Base-by-base conservation (phyloP, 2,329 filamentous ascomycete genomes). In the Alternaria hordeiaustralica region DNA sequence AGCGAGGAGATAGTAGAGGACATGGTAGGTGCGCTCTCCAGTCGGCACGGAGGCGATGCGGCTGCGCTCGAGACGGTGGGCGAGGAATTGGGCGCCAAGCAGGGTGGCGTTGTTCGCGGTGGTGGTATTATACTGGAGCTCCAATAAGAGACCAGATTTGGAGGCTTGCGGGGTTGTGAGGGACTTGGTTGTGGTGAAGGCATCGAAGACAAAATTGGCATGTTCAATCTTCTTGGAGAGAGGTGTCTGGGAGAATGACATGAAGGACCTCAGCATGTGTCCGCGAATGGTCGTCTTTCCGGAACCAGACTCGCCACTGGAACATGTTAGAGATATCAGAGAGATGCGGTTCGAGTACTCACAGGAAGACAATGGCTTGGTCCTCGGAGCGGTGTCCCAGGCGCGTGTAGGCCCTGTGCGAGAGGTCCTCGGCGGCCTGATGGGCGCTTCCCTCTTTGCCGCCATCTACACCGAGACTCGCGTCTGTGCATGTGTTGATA, bases 231-330 rank as follows among this genome's bases (percentile, higher is more conserved):
- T 99, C 70, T 90, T 93, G 2, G 95, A 98, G 4, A 99, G 84
- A 1, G 96, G 96, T 12, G 96, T 98, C 0, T 93, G 94, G 3
- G 94, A 96, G 79, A 94, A 97, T 74, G 91, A 91, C 28, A 99
- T 87, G 57, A 99, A 86, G 1, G 94, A 89, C 23, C 94, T 91
- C 49, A 99, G 85, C 58, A 97, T 84, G 79, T 98, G 96, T 46
- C 93, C 92, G 66, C 96, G 91, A 74, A 98, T 86, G 0, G 96
- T 99, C 0, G 96, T 97, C 84, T 99, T 99, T 73, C 96, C 96
- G 30, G 96, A 90, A 49, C 96, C 96, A 61, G 94, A 97, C 86
- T 99, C 96, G 80, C 96, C 96, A 70, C 94, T 97, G 47, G 10
- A 3, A 0, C 3, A 28, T 47, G 58, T 70, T 64, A 72, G 67